These are phyloP conservation scores for Fomitopsis schrenkii DNA, from an alignment of 1,284 basidiomycete genomes.

Conservation along the genomic window DNA sequence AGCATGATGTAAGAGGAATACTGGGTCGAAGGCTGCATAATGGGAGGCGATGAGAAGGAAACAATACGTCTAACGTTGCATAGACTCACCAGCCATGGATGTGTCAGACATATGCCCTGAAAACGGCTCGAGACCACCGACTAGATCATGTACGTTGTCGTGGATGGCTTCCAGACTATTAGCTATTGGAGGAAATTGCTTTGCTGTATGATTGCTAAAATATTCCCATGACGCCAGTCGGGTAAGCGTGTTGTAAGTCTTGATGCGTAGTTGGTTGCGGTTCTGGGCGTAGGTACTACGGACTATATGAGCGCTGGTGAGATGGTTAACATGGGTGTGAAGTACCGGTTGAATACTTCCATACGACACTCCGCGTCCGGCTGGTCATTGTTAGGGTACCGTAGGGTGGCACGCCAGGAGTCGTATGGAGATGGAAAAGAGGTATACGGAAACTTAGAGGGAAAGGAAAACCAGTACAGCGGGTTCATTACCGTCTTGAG, in stretches of 20 bases:
- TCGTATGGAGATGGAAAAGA: constrained; percentile 35
- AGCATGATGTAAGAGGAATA: constrained; percentile 46
- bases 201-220: constrained; percentile 42
- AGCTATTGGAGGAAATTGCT: constrained; percentile 31
- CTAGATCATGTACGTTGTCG: constrained; percentile 38
- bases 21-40: constrained; percentile 40
- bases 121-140: constrained; percentile 27
- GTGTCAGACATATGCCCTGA: constrained; percentile 44
- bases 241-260: constrained; percentile 37
- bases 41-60: not conserved
- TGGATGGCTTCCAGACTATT: constrained; percentile 49
- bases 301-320: not conserved
- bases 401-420: constrained; percentile 36
- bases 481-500: constrained; percentile 36
- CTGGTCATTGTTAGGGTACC: constrained; percentile 31
- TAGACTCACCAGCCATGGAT: constrained; percentile 26
- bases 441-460: constrained; percentile 30
- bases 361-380: constrained; percentile 31
- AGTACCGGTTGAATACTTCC: constrained; percentile 26
- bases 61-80: not conserved
- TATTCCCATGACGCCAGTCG: constrained; percentile 35
- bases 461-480: constrained; percentile 39
- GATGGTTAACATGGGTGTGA: not conserved
- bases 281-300: constrained; percentile 1
- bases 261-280: constrained; percentile 9